Evolutionary conservation across 2,329 filamentous ascomycete genomes (phyloP), one percentile per base, ranked within the genome.

Genomic region (Ophiostoma perfectum): DNA sequence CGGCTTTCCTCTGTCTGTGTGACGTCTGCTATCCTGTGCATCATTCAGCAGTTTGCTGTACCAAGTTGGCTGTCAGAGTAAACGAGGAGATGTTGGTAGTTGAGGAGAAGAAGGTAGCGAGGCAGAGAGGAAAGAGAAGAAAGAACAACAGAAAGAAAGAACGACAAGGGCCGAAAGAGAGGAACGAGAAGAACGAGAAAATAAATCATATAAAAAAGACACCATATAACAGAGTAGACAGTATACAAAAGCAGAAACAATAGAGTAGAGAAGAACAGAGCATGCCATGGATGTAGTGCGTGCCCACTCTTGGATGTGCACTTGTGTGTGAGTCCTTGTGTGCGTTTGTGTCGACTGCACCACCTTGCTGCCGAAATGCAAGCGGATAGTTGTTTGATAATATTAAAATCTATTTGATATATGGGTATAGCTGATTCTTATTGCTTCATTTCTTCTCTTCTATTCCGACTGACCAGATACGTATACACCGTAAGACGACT

Each of bases 1-100:
- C 60, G 60, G 60, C 16, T 39, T 42, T 27, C 7, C 60, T 63
- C 38, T 63, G 60, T 62, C 11, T 62, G 58, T 63, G 60, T 63
- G 38, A 63, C 60, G 60, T 63, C 16, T 63, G 55, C 27, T 36
- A 12, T 38, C 27, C 55, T 60, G 55, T 60, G 39, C 39, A 63
- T 44, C 11, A 44, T n/a, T 42, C 27, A 27, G n/a, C 11, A 18
- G 60, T 42, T 63, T 63, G 14, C 60, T 42, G 38, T 42, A 18
- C 16, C 39, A 18, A 18, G 39, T 63, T 63, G 14, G 36, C 6
- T 8, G 6, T 38, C 27, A 60, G 12, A 12, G 38, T 4, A 27
- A 27, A 27, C 27, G 27, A 16, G 55, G 55, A 62, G 55, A 39
- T 11, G 39, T 5, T 38, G 42, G 8, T 16, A 18, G 5, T 12